Evolutionary conservation across 2,329 filamentous ascomycete genomes (phyloP).

Genomic region (Xylariales sp.): DNA sequence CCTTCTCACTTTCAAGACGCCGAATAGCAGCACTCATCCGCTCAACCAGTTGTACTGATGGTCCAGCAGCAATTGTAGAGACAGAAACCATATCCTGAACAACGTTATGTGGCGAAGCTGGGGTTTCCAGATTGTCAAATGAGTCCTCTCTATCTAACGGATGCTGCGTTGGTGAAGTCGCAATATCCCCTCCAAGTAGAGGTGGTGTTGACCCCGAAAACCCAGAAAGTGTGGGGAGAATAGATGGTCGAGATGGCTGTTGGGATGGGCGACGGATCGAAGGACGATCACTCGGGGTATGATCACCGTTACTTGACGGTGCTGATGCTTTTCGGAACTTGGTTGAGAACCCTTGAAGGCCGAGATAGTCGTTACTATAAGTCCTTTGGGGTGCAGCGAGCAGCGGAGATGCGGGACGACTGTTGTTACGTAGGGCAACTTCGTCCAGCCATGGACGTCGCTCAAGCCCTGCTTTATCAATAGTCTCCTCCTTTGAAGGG

Average conservation of each 20-base stretch:
- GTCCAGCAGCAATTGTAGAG: conserved; percentile 84
- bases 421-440: conserved; percentile 40
- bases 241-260: conserved; percentile 39
- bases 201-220: conserved; percentile 30
- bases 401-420: conserved; percentile 51
- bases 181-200: conserved; percentile 36
- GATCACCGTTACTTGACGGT: conserved; percentile 45
- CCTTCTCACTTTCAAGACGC: conserved; percentile 86
- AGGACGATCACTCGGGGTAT: conserved; percentile 32
- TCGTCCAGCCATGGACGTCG: conserved; percentile 51
- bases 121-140: conserved; percentile 50
- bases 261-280: conserved; percentile 45
- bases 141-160: conserved; percentile 41
- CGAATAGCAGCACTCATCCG: conserved; percentile 92
- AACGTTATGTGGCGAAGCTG: conserved; percentile 62
- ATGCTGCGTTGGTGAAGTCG: conserved; percentile 36
- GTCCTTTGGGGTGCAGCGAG: conserved; percentile 44
- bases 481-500: conserved; percentile 32
- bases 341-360: conserved; percentile 35
- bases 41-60: conserved; percentile 91
- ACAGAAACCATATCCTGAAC: conserved; percentile 83
- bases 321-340: conserved; percentile 43
- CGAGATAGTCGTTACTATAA: conserved; percentile 50
- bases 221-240: conserved; percentile 32
- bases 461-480: conserved; percentile 33